Evolutionary conservation across 1,284 basidiomycete genomes (phyloP), one percentile per base, ranked within the genome.

Genomic region (Rhodotorula sp.): DNA sequence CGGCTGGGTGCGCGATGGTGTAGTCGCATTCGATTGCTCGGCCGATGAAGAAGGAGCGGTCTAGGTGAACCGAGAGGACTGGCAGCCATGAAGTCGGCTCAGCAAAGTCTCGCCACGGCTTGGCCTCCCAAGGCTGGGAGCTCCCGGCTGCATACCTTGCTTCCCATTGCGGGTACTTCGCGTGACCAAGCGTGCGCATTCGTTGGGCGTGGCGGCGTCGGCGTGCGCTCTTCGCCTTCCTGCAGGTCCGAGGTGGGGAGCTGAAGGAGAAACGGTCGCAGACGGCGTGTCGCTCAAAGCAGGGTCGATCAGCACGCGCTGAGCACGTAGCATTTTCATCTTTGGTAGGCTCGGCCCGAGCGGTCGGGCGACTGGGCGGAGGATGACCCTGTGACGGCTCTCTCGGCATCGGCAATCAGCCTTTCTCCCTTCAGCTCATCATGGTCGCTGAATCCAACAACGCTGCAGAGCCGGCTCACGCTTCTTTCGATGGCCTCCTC

Each of bases 61-160:
- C 64, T 23, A 28, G 60, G 10, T 59, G 28, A 18, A 72, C 21
- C 62, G 69, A n/a, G 54, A 69, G 67, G 6, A 49, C 64, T 71
- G 69, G 69, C 31, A 2, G 6, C 12, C 23, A 26, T 16, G 16
- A 47, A 19, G 59, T 21, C 28, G 12, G 26, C 38, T 43, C 14
- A 60, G 58, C 58, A 45, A 43, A 43, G 23, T 21, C 43, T 38
- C 23, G 38, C 6, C 21, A 8, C 21, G 23, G 14, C 19, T 6
- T 3, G 38, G 12, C 28, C 28, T 28, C 28, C 28, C 28, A 23
- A 21, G 10, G 12, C 15, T 15, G 48, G 15, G 18, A 16, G n/a
- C 43, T 4, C 10, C 6, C 16, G n/a, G 38, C 43, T 19, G 57
- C 59, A 19, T 19, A 60, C 59, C 26, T 26, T 56, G 54, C 2